Evolutionary conservation across 176 grass and related monocot genomes (phyloP).

Genomic region (Triticum timopheevii): DNA sequence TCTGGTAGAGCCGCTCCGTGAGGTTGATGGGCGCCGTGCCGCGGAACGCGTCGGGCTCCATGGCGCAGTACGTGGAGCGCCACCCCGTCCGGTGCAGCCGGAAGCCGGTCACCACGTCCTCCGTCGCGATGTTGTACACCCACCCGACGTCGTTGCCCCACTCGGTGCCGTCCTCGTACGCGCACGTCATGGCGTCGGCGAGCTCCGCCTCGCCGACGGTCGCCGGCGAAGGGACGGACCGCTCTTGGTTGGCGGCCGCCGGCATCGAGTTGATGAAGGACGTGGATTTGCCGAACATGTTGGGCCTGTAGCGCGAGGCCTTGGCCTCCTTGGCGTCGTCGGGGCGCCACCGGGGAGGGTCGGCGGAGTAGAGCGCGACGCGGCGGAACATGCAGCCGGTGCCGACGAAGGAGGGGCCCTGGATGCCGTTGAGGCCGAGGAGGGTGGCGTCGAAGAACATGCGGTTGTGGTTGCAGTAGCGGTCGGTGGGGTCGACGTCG

Average conservation of each 20-base stretch:
- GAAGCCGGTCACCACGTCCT: constrained; percentile 31
- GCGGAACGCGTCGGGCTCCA: constrained; percentile 23
- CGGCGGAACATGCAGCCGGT: constrained; percentile 17
- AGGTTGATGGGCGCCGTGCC: constrained; percentile 32
- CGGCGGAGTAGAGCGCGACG: not conserved
- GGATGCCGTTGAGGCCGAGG: not conserved
- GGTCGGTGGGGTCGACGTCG: constrained; percentile 74
- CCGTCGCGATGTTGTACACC: constrained; percentile 21
- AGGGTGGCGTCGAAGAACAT: constrained; percentile 20
- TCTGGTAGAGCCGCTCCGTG: constrained; percentile 19
- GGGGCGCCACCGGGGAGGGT: not conserved
- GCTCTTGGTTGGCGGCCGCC: not conserved
- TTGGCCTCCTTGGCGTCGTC: not conserved
- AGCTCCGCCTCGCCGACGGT: not conserved
- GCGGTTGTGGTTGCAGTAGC: constrained; percentile 71
- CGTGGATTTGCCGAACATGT: not conserved
- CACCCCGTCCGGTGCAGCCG: constrained; percentile 5
- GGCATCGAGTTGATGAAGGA: not conserved
- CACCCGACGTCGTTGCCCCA: constrained; percentile 10
- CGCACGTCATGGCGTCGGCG: not conserved
- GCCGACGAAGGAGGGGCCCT: constrained; percentile 14
- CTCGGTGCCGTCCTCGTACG: not conserved
- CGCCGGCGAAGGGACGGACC: not conserved
- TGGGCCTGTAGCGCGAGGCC: not conserved
- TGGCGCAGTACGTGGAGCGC: constrained; percentile 23